Evolutionary conservation across 2,329 filamentous ascomycete species (phyloP).

Genomic region (Teratosphaeria nubilosa): DNA sequence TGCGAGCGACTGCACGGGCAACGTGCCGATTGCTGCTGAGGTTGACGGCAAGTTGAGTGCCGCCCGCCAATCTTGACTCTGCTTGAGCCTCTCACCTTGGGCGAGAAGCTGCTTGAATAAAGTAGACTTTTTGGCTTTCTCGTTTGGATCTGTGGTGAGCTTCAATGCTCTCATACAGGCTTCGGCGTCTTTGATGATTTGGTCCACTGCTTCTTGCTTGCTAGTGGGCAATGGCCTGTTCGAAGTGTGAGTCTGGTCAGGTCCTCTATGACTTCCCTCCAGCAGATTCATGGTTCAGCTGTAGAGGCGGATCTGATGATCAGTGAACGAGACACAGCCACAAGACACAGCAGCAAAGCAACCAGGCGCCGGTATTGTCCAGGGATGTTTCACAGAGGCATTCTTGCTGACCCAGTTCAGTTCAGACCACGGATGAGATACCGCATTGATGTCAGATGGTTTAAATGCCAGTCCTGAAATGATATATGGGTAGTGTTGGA

Average conservation of each 20-base stretch:
- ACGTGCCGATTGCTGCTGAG: neutral
- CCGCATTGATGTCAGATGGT: neutral
- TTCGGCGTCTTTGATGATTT: slow-evolving; percentile 69
- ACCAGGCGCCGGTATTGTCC: neutral
- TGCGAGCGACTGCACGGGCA: neutral
- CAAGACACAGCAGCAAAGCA: neutral
- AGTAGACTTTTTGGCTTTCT: slow-evolving; percentile 57
- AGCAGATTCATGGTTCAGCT: neutral
- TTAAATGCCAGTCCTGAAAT: too few species aligned
- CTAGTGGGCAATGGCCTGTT: slow-evolving; percentile 11
- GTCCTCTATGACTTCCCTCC: neutral
- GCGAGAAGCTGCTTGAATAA: slow-evolving; percentile 59
- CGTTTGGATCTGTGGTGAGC: slow-evolving; percentile 48
- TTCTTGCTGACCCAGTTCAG: neutral
- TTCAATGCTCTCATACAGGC: slow-evolving; percentile 68
- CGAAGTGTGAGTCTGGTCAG: slow-evolving; percentile 3
- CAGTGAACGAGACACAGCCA: neutral
- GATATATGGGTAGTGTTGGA: too few species aligned
- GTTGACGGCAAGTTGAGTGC: slow-evolving; percentile 2
- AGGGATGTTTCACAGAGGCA: neutral
- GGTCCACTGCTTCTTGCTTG: slow-evolving; percentile 53
- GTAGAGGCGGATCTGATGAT: neutral
- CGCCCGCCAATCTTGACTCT: slow-evolving; percentile 19
- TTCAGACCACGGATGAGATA: neutral
- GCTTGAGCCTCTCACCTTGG: slow-evolving; percentile 67